Evolutionary conservation across 2,329 filamentous ascomycete species (phyloP).

Genomic region (Calcarisporium arbuscula): DNA sequence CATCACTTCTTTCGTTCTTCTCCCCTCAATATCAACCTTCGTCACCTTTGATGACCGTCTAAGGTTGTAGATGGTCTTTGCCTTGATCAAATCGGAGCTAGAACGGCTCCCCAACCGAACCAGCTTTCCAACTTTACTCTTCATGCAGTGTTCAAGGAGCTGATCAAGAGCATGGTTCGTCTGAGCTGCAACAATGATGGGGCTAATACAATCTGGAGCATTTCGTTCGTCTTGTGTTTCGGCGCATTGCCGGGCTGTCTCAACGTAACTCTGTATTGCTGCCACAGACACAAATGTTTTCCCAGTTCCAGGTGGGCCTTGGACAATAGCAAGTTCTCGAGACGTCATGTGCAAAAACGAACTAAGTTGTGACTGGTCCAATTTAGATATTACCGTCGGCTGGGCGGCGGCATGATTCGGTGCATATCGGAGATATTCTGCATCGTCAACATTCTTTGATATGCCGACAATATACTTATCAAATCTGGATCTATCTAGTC

Average conservation of each 20-base stretch:
- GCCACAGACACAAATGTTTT: constrained; percentile 80
- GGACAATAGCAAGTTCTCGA: constrained; percentile 66
- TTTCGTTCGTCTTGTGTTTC: constrained; percentile 34
- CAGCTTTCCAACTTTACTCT: constrained; percentile 45
- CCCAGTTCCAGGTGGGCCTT: constrained; percentile 69
- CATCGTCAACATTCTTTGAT: constrained; percentile 23
- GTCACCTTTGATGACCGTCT: constrained; percentile 24
- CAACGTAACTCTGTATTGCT: constrained; percentile 45
- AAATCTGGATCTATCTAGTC: constrained; percentile 52
- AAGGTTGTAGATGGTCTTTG: constrained; percentile 60
- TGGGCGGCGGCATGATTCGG: neutral
- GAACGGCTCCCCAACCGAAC: constrained; percentile 60
- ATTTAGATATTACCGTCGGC: constrained; percentile 20
- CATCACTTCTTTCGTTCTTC: constrained; percentile 10
- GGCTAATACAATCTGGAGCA: constrained; percentile 32
- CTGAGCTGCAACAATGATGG: constrained; percentile 75
- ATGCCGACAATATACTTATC: constrained; percentile 54
- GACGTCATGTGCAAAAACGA: constrained; percentile 67
- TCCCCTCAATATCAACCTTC: constrained; percentile 2
- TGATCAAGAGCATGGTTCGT: constrained; percentile 91
- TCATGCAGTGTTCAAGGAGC: constrained; percentile 57
- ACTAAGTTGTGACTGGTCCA: constrained; percentile 66
- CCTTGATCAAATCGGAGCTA: constrained; percentile 57
- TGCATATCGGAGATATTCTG: constrained; percentile 21
- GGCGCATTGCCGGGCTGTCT: constrained; percentile 45